Evolutionary conservation across 2,329 filamentous ascomycete genomes (phyloP), one percentile per base, ranked within the genome.

Genomic region (Talaromyces sp.): DNA sequence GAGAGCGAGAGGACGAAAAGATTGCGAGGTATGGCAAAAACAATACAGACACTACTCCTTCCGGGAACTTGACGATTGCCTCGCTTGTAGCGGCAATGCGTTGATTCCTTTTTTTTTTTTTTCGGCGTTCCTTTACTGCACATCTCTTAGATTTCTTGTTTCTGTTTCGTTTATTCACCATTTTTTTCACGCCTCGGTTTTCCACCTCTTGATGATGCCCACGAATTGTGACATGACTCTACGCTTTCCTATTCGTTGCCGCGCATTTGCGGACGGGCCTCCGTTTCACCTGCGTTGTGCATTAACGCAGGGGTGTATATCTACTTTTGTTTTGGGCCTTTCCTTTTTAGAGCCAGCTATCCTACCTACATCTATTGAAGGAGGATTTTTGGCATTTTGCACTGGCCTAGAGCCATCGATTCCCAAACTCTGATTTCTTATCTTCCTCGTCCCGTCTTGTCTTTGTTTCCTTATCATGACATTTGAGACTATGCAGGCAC

Each of bases 1-100:
- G 94, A 70, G 94, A 99, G 80, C 85, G 94, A 69, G 94, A 99
- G 80, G 94, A 99, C 73, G 94, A 99, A 80, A 97, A 97, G 83
- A 97, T 99, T 82, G 93, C 96, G 73, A 95, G 94, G 92, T 96
- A 87, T 70, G 85, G 72, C 63, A 66, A 64, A 64, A 62, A 64
- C 56, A 64, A 64, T 66, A 69, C 72, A 76, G 71, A 72, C 58
- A 71, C 69, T 65, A 65, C 66, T 62, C 67, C 68, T 61, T 60
- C 31, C 35, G 26, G 50, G 43, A 17, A 41, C 38, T 29, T 72
- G 63, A 66, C 70, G 52, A 66, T 74, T 65, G 71, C 72, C 59
- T 73, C 65, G 61, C 66, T 72, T 56, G 66, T 72, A 58, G 66
- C 70, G 54, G 64, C 72, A 53, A 64, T 72, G 59, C 71, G 72